Base-by-base conservation (phyloP, 768 basidiomycete species). In the Plicaturopsis crispa region DNA sequence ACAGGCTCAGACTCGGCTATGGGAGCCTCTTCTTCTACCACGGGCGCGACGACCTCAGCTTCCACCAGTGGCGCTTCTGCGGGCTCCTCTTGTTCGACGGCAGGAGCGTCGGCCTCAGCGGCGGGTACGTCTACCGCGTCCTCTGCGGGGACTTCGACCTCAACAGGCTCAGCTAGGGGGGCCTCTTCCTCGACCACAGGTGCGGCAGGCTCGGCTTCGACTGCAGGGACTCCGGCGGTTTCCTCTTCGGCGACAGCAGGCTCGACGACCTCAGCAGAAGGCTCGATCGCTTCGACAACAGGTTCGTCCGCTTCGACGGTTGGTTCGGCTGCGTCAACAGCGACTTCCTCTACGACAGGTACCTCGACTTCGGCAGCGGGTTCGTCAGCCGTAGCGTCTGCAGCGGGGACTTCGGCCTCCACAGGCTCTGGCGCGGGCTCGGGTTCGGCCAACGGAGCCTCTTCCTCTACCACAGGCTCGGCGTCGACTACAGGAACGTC, bases 351-450 rank as follows among this genome's bases (percentile, higher is more conserved):
- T 8, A 8, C 8, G 26, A 14, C 26, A 8, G 26, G 26, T 14
- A 28, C 26, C 26, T 28, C 26, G 16, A n/a, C 32, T 20, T 42
- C 33, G 21, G 32, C 41, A 19, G 8, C 13, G 11, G 11, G 8
- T 24, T 42, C 32, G 32, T 41, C 40, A 28, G 14, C 14, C 14
- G 8, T 28, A n/a, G n/a, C n/a, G n/a, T n/a, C n/a, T n/a, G n/a
- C n/a, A n/a, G n/a, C n/a, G n/a, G n/a, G n/a, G n/a, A n/a, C n/a
- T n/a, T n/a, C 6, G 18, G 30, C n/a, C 2, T 12, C 41, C 3
- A 18, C 23, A 14, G 23, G 21, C 24, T 24, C 38, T 12, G 16
- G 14, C n/a, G 24, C 35, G 11, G 26, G n/a, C 17, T 16, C 24
- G 21, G 37, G 13, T 13, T 6, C n/a, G 11, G 18, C 23, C 16